Percentiles rank a stretch among this genome's conserved stretches.
These are phyloP conservation scores for Mycena galopus DNA, from an alignment of 768 basidiomycete species.

Conservation along the genomic window DNA sequence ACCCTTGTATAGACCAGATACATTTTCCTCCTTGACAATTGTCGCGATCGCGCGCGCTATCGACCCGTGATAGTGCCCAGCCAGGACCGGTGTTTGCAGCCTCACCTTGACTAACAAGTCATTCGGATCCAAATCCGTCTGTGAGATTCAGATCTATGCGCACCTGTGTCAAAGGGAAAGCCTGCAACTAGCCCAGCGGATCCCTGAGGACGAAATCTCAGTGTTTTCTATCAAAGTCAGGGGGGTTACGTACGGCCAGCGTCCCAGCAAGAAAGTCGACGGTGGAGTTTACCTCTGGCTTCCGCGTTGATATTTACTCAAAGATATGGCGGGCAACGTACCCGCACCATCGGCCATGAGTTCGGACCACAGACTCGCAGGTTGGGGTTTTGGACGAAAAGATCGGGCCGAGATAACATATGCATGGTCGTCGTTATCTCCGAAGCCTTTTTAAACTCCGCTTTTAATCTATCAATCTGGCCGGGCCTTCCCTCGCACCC, in stretches of 20 bases:
- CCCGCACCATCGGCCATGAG: constrained; percentile 17
- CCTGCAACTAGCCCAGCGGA: constrained; percentile 77
- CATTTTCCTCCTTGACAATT: constrained; percentile 78
- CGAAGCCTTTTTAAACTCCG: too few relatives aligned
- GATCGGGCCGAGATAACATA: background rate
- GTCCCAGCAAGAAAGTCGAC: constrained; percentile 88
- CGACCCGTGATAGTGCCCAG: constrained; percentile 66
- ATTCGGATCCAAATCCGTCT: background rate
- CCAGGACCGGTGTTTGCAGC: constrained; percentile 75
- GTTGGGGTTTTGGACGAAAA: background rate
- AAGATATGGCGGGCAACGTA: background rate
- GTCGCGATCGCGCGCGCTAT: constrained; percentile 75
- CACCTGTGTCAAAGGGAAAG: constrained; percentile 83
- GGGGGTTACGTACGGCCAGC: constrained; percentile 54
- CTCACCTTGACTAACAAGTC: constrained; percentile 78
- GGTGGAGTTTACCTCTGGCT: constrained; percentile 63
- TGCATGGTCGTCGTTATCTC: too few relatives aligned
- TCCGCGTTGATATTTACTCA: background rate
- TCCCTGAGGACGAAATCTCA: constrained; percentile 54
- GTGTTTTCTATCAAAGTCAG: constrained; percentile 36
- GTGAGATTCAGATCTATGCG: constrained; percentile 6
- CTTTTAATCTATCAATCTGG: too few relatives aligned
- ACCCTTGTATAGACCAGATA: constrained; percentile 80
- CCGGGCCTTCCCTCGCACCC: too few relatives aligned
- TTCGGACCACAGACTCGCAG: background rate